Conservation (phyloP, 768 basidiomycete genomes). For the Plicaturopsis crispa region DNA sequence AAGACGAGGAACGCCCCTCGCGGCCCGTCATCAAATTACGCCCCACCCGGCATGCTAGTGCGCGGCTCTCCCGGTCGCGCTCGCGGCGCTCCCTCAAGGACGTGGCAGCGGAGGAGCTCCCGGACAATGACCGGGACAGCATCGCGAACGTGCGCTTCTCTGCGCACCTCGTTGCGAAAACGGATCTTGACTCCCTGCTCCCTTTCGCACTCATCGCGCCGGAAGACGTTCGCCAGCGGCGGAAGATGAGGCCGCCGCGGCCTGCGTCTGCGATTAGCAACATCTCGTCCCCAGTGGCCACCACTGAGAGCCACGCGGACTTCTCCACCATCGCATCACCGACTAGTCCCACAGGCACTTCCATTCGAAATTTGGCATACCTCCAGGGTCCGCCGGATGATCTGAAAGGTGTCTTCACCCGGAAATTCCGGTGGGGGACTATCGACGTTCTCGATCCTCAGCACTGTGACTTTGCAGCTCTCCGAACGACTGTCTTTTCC, state of each 20-base stretch:
- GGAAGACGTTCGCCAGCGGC: constrained; percentile 40
- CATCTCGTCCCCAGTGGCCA: constrained; percentile 22
- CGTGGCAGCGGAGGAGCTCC: constrained; percentile 46
- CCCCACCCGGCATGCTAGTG: constrained; percentile 33
- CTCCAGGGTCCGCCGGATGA: constrained; percentile 54
- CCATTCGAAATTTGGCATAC: constrained; percentile 29
- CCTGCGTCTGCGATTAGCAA: constrained; percentile 22
- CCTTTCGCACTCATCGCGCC: constrained; percentile 81
- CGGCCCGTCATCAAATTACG: constrained; percentile 77
- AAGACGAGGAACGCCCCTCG: constrained; percentile 47
- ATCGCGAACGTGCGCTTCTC: constrained; percentile 75
- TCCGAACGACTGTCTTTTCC: constrained; percentile 77
- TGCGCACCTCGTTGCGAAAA: constrained; percentile 56
- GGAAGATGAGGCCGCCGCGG: constrained; percentile 17
- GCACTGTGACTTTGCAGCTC: constrained; percentile 83
- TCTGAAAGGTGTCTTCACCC: constrained; percentile 65
- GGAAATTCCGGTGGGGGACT: constrained; percentile 84
- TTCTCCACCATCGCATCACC: constrained; percentile 21
- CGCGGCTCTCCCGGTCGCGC: constrained; percentile 56
- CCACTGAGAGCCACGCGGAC: constrained; percentile 35
- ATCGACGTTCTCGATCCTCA: constrained; percentile 80
- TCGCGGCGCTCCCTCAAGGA: constrained; percentile 64
- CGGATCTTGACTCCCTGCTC: constrained; percentile 48
- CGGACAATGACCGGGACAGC: constrained; percentile 54
- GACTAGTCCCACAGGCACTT: constrained; percentile 29